These are phyloP conservation scores for Dissophora ornata DNA, from an alignment of 192 early-diverging fungal genomes.

Conservation along the genomic window DNA sequence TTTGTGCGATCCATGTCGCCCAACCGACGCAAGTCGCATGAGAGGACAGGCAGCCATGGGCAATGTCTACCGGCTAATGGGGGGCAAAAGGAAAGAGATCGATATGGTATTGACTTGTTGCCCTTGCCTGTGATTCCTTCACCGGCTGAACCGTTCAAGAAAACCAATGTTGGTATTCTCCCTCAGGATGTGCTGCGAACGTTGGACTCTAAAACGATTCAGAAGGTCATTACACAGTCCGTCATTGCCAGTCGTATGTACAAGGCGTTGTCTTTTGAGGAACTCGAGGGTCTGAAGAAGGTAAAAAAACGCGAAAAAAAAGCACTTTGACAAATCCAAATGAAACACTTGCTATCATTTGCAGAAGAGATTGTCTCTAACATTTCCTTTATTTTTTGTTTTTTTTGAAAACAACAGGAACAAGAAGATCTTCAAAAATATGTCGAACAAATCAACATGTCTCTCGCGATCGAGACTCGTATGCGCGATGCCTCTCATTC, in stretches of 20 bases:
- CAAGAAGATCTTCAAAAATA: constrained; percentile 55
- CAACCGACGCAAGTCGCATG: constrained; percentile 8
- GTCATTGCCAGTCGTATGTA: constrained; percentile 61
- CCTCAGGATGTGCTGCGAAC: constrained; percentile 45
- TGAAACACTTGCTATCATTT: too few species aligned
- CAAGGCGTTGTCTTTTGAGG: constrained; percentile 57
- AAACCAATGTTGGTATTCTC: constrained; percentile 30
- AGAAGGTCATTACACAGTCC: constrained; percentile 51
- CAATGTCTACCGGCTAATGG: too few species aligned
- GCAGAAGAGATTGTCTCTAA: too few species aligned
- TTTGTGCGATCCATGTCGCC: constrained; percentile 28
- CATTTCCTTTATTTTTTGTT: too few species aligned
- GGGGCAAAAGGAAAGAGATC: constrained; percentile 12
- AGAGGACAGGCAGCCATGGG: constrained; percentile 10
- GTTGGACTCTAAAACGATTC: constrained; percentile 29
- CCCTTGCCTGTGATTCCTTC: constrained; percentile 47
- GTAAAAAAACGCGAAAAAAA: constrained; percentile 59
- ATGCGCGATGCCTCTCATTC: constrained; percentile 64
- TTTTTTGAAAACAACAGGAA: too few species aligned
- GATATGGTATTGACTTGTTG: constrained; percentile 34
- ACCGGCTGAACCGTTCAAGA: constrained; percentile 30
- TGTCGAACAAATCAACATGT: constrained; percentile 37
- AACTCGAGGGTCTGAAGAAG: constrained; percentile 63
- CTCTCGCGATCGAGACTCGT: constrained; percentile 60
- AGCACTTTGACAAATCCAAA: constrained; percentile 44